Base-by-base conservation (phyloP, 2,329 filamentous ascomycete genomes). In the Xylariales sp. region DNA sequence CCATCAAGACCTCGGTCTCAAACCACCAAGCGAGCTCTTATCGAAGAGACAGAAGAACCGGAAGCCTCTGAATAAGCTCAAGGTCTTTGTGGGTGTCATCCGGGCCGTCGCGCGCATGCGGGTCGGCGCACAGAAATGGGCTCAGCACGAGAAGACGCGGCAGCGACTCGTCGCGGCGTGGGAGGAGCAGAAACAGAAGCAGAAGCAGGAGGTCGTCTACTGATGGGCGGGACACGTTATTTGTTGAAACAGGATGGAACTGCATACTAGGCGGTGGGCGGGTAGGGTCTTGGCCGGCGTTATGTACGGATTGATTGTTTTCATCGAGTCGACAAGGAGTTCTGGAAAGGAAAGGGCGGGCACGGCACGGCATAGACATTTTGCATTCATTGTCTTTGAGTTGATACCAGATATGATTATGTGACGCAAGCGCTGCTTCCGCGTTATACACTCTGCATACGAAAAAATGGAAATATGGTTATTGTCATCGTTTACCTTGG, bases 1-100 rank as follows among this genome's bases (percentile, higher is more conserved):
- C 84, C 93, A 92, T 70, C 88, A 93, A 62, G 77, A 83, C 36
- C 78, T 84, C 34, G 82, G 82, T 59, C 76, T 82, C 67, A 76
- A 78, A 58, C 73, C 76, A 41, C 76, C 78, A 28, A 73, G 75
- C 46, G 71, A 72, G 54, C 73, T 78, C n/a, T 66, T 75, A 28
- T 80, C 61, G 62, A 77, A 63, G 72, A 80, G 50, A 71, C 74
- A 32, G 67, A 76, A 63, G 56, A 72, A 60, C 67, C 62, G 63
- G 43, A 65, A 64, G 39, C 58, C 67, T 4, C 3, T 57, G 12
- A 65, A 30, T 69, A 81, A 80, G 16, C 80, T 87, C 50, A 80
- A 78, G 62, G 80, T 83, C 4, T 84, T 85, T 63, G 78, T 85
- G 53, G 77, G 77, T 67, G 83, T 83, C 68, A 81, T 86, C 23